Base-by-base conservation (phyloP, 1,284 basidiomycete species). In the Ustilago hordei region DNA sequence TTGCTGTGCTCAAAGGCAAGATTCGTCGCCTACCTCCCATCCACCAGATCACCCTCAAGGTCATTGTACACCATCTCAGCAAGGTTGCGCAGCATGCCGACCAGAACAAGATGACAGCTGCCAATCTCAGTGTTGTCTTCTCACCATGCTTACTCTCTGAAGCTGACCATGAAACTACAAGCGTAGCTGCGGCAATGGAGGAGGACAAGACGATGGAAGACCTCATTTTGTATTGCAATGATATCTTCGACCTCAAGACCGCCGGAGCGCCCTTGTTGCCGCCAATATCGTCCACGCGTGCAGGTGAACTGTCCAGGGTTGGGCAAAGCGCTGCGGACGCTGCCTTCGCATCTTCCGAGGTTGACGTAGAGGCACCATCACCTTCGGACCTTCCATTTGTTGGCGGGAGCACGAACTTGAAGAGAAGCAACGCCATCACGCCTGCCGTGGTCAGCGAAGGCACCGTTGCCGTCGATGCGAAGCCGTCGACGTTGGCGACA, bases 91-190 rank as follows among this genome's bases (percentile, higher is more conserved):
- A 90, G 8, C 89, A 90, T 57, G 89, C 90, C 5, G 90, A 91
- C 23, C 90, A 90, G 85, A 98, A 97, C 87, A 98, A 97, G 87
- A 99, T 99, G 96, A 94, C 95, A 74, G 89, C 92, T 0, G 93
- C 93, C 75, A 87, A 87, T 76, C 79, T 86, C 5, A 79, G 81
- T 34, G 74, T 86, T 17, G 83, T 86, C 59, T 85, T 86, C 41
- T 83, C 83, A 15, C 84, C 83, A 15, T 83, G 81, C 12, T 66
- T 86, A 1, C 71, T 83, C 35, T 80, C 80, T 34, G 81, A 86
- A 41, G 75, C 78, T 3, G 78, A 80, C 34, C 75, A 79, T 53
- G 82, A 80, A 50, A 77, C 79, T 3, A 84, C 81, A 4, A 80
- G 75, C 47, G 62, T 85, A 6, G 80, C 82, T 3, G 79, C 82